These are phyloP conservation scores for Verbena officinalis DNA, from an alignment of 257 asterid genomes.

Conservation along the genomic window DNA sequence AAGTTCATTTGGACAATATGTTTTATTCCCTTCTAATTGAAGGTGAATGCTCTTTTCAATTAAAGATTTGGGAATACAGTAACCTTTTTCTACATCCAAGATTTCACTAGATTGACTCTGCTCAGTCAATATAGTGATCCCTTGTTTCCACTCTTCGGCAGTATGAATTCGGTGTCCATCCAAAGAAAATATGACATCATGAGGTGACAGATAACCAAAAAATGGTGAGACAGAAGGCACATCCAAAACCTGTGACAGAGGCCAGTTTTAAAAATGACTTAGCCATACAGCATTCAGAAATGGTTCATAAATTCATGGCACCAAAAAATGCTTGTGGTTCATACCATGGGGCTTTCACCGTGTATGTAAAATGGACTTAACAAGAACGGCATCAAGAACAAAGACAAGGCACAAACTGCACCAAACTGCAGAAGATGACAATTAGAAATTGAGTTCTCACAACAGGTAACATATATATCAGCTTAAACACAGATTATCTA, in stretches of 20 bases:
- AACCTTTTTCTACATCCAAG: constrained; percentile 48
- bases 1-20: constrained; percentile 67
- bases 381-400: constrained; percentile 59
- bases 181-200: constrained; percentile 61
- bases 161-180: constrained; percentile 54
- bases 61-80: constrained; percentile 66
- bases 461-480: constrained; percentile 25
- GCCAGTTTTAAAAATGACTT: constrained; percentile 16
- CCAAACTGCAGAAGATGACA: constrained; percentile 59
- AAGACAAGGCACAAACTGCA: constrained; percentile 57
- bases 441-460: constrained; percentile 28
- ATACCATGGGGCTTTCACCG: constrained; percentile 75
- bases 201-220: constrained; percentile 62
- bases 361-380: constrained; percentile 71
- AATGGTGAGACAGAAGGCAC: constrained; percentile 73
- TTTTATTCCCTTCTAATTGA: constrained; percentile 43
- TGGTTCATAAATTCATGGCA: constrained; percentile 20
- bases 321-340: constrained; percentile 15
- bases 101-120: constrained; percentile 36
- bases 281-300: constrained; percentile 12
- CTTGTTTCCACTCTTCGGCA: constrained; percentile 66
- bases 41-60: constrained; percentile 44
- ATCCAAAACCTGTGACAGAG: constrained; percentile 61
- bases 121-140: constrained; percentile 39
- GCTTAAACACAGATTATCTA: background rate